Percentiles rank a stretch among this genome's conserved stretches.
phyloP scores from a whole-genome alignment of 352 stramenopile species.

The Globisporangium cystogenes region DNA sequence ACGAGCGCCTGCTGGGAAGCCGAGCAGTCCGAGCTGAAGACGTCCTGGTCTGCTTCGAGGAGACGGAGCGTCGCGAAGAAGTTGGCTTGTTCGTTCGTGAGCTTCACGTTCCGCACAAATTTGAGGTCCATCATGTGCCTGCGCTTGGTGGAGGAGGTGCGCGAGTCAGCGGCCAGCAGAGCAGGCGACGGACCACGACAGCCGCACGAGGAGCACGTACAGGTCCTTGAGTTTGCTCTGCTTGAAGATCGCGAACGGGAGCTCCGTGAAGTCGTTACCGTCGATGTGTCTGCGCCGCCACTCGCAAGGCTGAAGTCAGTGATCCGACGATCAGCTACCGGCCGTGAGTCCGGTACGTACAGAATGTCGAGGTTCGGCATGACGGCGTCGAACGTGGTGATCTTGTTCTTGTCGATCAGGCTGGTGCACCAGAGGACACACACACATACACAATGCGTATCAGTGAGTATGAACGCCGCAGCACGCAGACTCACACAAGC shows the following conservation, averaged over 20 bases:
- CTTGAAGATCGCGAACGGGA: background rate
- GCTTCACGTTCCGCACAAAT: background rate
- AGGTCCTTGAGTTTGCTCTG: background rate
- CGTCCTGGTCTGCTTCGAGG: background rate
- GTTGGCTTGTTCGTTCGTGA: conserved; percentile 8
- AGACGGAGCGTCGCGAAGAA: conserved; percentile 4
- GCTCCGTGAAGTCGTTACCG: background rate
- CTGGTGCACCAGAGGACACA: conserved; percentile 1
- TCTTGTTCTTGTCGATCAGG: background rate
- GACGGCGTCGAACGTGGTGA: background rate
- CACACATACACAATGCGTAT: background rate
- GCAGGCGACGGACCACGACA: too few relatives aligned
- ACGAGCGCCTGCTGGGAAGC: conserved; percentile 1
- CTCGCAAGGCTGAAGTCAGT: background rate
- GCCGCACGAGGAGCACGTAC: background rate
- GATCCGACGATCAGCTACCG: too few relatives aligned
- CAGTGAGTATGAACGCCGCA: conserved; percentile 3
- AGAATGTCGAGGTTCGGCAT: background rate
- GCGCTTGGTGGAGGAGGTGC: background rate
- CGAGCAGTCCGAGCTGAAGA: background rate
- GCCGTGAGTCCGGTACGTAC: background rate
- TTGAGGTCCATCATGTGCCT: conserved; percentile 1
- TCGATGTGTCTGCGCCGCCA: background rate
- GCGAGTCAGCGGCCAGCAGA: background rate
- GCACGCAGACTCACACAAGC: background rate